A percentile compares a stretch with the other conserved stretches of the same genome.
Conservation (phyloP, 768 basidiomycete genomes). For the Daedaleopsis nitida region DNA sequence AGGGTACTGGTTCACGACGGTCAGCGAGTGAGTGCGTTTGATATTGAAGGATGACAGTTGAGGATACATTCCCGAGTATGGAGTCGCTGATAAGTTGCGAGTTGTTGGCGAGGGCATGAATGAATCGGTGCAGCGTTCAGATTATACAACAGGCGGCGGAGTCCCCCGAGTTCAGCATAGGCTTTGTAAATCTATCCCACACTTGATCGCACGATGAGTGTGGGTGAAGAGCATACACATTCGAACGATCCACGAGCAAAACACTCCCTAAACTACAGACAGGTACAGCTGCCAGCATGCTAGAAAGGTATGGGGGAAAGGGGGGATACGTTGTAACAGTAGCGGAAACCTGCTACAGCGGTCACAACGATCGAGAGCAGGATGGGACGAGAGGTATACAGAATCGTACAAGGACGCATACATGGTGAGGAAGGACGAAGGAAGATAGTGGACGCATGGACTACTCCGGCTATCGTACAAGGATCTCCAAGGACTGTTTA, state of each 20-base stretch:
- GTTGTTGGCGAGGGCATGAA: no score
- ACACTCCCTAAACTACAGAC: slow-evolving; percentile 7
- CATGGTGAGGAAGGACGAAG: neutral
- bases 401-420: slow-evolving; percentile 9
- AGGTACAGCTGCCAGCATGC: neutral
- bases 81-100: no score
- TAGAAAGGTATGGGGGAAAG: neutral
- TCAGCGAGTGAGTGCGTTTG: neutral
- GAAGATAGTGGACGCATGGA: slow-evolving; percentile 1
- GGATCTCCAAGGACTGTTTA: slow-evolving; percentile 10
- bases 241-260: slow-evolving; percentile 18
- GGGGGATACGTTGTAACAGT: neutral
- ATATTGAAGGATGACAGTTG: no score
- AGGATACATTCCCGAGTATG: no score
- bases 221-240: slow-evolving; percentile 15
- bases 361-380: slow-evolving; percentile 8
- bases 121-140: no score
- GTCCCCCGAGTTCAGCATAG: no score
- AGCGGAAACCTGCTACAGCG: neutral
- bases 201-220: neutral
- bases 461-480: slow-evolving; percentile 24
- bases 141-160: no score
- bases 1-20: slow-evolving; percentile 10
- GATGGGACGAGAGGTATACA: slow-evolving; percentile 3
- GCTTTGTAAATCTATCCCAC: neutral